A percentile compares a stretch with the other conserved stretches of the same genome.
These are phyloP conservation scores for Penicillium sp. DNA, from an alignment of 2,329 filamentous ascomycete species.

Conservation along the genomic window DNA sequence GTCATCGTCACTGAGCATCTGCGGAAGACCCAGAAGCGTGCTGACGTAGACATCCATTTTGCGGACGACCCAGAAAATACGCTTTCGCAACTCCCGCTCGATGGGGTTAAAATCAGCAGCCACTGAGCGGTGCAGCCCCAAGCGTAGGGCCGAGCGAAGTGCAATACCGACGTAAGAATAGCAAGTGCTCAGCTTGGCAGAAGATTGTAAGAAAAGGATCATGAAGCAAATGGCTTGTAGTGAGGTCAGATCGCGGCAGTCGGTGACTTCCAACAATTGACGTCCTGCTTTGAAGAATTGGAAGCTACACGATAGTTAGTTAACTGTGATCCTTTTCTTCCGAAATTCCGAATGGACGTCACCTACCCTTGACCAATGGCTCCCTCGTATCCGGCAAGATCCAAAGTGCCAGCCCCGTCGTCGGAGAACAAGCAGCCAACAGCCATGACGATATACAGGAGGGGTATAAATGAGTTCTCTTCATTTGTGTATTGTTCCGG, in stretches of 20 bases:
- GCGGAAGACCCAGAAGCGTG: constrained; percentile 53
- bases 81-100: constrained; percentile 72
- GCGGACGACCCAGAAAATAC: constrained; percentile 59
- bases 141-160: constrained; percentile 72
- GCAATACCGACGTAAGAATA: constrained; percentile 82
- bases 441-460: constrained; percentile 72
- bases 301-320: constrained; percentile 53
- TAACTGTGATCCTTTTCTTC: background rate
- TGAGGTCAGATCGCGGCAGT: constrained; percentile 73
- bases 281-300: constrained; percentile 75
- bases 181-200: constrained; percentile 77
- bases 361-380: constrained; percentile 61
- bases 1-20: constrained; percentile 55
- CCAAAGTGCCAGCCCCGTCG: constrained; percentile 55
- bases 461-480: constrained; percentile 70
- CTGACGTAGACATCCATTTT: constrained; percentile 58
- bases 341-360: background rate
- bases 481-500: constrained; percentile 65
- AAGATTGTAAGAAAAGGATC: constrained; percentile 79
- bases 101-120: constrained; percentile 71
- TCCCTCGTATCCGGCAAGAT: constrained; percentile 52
- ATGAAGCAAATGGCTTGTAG: constrained; percentile 78
- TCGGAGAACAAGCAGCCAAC: constrained; percentile 74
- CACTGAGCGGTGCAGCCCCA: constrained; percentile 77
- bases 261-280: constrained; percentile 63